These are phyloP conservation scores for Phlegmacium glaucopus DNA, from an alignment of 768 basidiomycete species.

Conservation along the genomic window DNA sequence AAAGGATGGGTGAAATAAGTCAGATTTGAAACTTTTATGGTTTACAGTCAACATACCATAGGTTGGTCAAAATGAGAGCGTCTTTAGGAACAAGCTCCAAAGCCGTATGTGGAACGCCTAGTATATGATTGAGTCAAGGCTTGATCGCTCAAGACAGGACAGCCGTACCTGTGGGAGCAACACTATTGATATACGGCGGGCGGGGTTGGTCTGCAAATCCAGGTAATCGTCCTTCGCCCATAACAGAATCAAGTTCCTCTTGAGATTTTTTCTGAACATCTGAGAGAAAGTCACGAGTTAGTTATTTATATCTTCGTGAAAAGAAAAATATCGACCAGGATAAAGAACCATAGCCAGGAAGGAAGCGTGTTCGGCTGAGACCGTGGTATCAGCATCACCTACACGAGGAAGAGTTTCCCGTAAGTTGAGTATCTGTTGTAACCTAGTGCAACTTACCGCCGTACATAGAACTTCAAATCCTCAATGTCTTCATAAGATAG, in stretches of 20 bases:
- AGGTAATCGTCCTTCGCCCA: slow-evolving; percentile 28
- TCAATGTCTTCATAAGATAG: slow-evolving; percentile 29
- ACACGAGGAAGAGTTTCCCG: not conserved
- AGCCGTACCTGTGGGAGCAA: slow-evolving; percentile 39
- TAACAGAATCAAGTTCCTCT: slow-evolving; percentile 29
- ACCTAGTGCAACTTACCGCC: not conserved
- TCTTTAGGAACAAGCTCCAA: slow-evolving; percentile 48
- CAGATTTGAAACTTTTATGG: not conserved
- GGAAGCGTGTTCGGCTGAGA: slow-evolving; percentile 42
- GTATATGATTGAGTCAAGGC: not conserved
- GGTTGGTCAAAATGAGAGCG: slow-evolving; percentile 41
- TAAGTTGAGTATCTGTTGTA: not conserved
- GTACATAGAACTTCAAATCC: slow-evolving; percentile 39
- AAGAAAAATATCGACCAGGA: slow-evolving; percentile 22
- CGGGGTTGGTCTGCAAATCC: slow-evolving; percentile 18
- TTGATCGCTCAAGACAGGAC: not conserved
- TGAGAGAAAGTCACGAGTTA: slow-evolving; percentile 16
- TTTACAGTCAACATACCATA: slow-evolving; percentile 33
- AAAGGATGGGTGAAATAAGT: not conserved
- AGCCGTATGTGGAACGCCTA: slow-evolving; percentile 44
- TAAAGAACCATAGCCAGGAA: slow-evolving; percentile 30
- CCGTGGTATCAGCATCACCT: slow-evolving; percentile 53
- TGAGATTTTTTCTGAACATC: slow-evolving; percentile 31
- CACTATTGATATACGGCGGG: slow-evolving; percentile 32
- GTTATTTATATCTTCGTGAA: slow-evolving; percentile 16